Conservation (phyloP, 2,329 filamentous ascomycete species). For the Tolypocladium guangdongense region DNA sequence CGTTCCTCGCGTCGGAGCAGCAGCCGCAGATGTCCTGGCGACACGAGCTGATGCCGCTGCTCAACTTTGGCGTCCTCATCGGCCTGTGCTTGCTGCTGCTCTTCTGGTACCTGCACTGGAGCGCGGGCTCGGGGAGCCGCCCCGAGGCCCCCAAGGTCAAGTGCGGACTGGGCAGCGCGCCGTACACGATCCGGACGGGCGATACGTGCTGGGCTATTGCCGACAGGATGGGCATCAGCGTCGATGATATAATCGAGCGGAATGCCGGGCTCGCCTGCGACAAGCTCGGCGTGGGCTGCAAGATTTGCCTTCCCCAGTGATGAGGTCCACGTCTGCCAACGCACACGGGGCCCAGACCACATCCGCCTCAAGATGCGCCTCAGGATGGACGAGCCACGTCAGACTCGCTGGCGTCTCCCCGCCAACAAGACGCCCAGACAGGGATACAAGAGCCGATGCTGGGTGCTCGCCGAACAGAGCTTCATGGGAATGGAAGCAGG, state of each 20-base stretch:
- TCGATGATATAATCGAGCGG: conserved; percentile 33
- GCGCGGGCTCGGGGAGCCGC: conserved; percentile 9
- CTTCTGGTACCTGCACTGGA: conserved; percentile 34
- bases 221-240: conserved; percentile 25
- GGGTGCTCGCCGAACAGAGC: no score
- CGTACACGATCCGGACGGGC: conserved; percentile 30
- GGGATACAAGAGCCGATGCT: neutral
- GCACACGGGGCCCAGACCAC: neutral
- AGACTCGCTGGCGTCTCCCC: neutral
- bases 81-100: conserved; percentile 38
- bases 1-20: conserved; percentile 16
- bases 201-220: conserved; percentile 45
- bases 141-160: conserved; percentile 1
- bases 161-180: conserved; percentile 18
- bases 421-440: neutral
- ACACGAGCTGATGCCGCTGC: conserved; percentile 39
- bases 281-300: conserved; percentile 26
- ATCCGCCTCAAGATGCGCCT: neutral
- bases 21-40: conserved; percentile 33
- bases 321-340: neutral
- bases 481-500: neutral
- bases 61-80: conserved; percentile 47
- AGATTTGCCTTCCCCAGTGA: conserved; percentile 32
- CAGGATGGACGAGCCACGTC: neutral
- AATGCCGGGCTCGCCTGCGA: conserved; percentile 39